Conservation (phyloP, 2,329 filamentous ascomycete genomes). For the Trichoderma semiorbis region DNA sequence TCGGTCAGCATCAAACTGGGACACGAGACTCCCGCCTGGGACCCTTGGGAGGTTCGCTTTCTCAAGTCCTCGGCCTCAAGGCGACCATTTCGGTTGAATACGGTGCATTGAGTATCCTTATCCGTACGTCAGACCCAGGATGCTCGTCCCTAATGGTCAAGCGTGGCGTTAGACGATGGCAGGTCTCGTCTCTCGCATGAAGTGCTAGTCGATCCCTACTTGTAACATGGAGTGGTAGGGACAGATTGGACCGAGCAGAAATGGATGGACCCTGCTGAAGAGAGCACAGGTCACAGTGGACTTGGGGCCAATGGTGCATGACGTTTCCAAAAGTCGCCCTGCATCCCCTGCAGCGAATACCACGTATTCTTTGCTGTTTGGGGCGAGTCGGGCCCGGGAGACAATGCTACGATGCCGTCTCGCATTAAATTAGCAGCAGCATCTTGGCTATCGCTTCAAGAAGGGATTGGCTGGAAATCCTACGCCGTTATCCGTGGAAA, state of each 20-base stretch:
- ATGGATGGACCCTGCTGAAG: neutral
- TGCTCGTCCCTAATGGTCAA: neutral
- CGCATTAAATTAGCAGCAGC: slow-evolving; percentile 1
- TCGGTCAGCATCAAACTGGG: neutral
- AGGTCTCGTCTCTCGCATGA: neutral
- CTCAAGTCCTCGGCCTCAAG: neutral
- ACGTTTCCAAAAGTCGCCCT: neutral
- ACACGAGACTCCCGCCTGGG: neutral
- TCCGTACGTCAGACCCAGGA: neutral
- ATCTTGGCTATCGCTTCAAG: neutral
- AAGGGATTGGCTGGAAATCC: neutral
- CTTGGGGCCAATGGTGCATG: neutral
- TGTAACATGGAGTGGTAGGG: neutral
- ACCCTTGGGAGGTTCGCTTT: neutral
- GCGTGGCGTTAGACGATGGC: slow-evolving; percentile 2
- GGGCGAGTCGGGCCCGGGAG: neutral
- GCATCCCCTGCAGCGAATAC: slow-evolving; percentile 8
- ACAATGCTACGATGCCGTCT: slow-evolving; percentile 8
- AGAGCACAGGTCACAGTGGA: neutral
- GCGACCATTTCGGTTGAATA: neutral
- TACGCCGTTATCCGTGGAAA: neutral
- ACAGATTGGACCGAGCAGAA: neutral
- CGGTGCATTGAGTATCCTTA: neutral
- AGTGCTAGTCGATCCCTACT: neutral
- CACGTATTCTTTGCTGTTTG: neutral